A percentile compares a stretch with the other conserved stretches of the same genome.
Conservation (phyloP, 148 eudicot species). For the Selenicereus undatus region DNA sequence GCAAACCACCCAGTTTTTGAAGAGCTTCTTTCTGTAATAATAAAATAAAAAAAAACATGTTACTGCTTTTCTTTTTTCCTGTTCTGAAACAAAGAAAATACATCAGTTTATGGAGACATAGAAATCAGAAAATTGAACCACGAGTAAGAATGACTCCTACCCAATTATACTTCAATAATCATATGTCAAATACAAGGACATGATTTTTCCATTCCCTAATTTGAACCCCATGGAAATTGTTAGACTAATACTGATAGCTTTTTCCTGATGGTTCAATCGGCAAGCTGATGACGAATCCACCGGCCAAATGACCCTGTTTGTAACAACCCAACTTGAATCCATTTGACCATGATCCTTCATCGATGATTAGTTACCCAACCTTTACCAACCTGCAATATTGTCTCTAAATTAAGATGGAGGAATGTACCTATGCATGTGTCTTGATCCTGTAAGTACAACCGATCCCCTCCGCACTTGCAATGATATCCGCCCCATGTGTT, state of each 20-base stretch:
- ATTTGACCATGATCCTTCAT: too few species aligned
- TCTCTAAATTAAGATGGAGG: background rate
- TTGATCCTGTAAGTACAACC: conserved; percentile 62
- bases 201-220: too few species aligned
- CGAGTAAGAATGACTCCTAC: too few species aligned
- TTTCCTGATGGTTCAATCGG: background rate
- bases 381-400: too few species aligned
- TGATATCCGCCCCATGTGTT: conserved; percentile 82
- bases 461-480: conserved; percentile 64
- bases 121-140: background rate
- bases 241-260: background rate
- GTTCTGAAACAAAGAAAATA: too few species aligned
- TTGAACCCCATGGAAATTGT: background rate
- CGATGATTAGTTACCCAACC: too few species aligned
- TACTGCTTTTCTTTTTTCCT: too few species aligned
- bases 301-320: background rate
- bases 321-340: background rate
- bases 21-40: conserved; percentile 59
- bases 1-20: conserved; percentile 54
- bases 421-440: conserved; percentile 82
- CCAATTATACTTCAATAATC: too few species aligned
- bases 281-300: background rate
- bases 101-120: background rate
- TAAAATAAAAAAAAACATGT: background rate
- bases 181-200: too few species aligned